A percentile compares a stretch with the other conserved stretches of the same genome.
Conservation (phyloP, 2,329 filamentous ascomycete species). For the Cytospora schulzeri region DNA sequence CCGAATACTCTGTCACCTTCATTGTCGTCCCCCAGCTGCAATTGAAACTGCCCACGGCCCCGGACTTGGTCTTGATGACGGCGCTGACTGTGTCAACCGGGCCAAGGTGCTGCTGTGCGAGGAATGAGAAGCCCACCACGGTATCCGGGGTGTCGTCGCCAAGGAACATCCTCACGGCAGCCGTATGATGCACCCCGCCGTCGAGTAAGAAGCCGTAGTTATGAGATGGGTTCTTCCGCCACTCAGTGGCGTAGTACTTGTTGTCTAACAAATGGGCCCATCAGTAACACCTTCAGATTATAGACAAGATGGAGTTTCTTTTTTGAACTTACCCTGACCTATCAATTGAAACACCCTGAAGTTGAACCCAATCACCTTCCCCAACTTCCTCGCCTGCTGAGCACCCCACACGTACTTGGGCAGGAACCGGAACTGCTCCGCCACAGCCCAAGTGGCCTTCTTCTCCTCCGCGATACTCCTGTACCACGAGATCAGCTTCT, state of each 20-base stretch:
- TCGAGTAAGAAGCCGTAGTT: conserved; percentile 76
- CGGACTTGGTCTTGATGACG: conserved; percentile 54
- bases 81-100: conserved; percentile 67
- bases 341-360: conserved; percentile 47
- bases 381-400: conserved; percentile 52
- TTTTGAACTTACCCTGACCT: conserved; percentile 30
- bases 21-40: conserved; percentile 60
- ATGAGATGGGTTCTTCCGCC: conserved; percentile 67
- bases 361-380: conserved; percentile 50
- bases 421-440: conserved; percentile 70
- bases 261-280: conserved; percentile 29
- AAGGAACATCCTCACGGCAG: conserved; percentile 60
- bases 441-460: conserved; percentile 55
- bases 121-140: conserved; percentile 57
- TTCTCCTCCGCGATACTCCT: conserved; percentile 29
- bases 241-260: conserved; percentile 50
- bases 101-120: conserved; percentile 56
- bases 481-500: conserved; percentile 45
- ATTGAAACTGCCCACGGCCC: conserved; percentile 58
- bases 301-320: background rate
- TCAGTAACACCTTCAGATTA: background rate
- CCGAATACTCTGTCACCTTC: conserved; percentile 54
- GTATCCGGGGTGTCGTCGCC: conserved; percentile 44
- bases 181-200: conserved; percentile 70
- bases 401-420: conserved; percentile 55